Evolutionary conservation across 2,329 filamentous ascomycete genomes (phyloP).

Genomic region (Chrysosporium keratinophilum): DNA sequence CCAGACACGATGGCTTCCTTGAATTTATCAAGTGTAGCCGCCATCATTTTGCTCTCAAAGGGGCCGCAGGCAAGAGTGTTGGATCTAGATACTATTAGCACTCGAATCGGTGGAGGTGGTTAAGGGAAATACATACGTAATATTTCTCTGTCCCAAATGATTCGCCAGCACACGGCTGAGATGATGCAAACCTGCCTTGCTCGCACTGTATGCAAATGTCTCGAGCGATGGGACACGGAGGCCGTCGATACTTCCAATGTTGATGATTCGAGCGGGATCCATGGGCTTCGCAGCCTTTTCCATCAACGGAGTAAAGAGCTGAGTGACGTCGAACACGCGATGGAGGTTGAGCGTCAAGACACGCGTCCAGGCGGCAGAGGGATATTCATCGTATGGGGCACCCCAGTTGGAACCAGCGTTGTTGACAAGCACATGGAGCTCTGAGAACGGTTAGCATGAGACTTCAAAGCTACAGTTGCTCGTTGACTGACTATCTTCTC

Average conservation of each 20-base stretch:
- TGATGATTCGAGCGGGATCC: constrained; percentile 42
- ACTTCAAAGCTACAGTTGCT: constrained; percentile 24
- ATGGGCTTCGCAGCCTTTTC: constrained; percentile 37
- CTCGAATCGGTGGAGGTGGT: not conserved
- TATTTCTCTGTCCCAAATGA: constrained; percentile 43
- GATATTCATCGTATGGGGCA: constrained; percentile 48
- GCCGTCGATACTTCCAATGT: constrained; percentile 46
- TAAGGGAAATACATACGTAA: constrained; percentile 38
- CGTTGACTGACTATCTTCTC: constrained; percentile 51
- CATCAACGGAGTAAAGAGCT: constrained; percentile 40
- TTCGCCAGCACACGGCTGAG: constrained; percentile 43
- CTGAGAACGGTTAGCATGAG: constrained; percentile 37
- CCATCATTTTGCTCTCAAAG: constrained; percentile 47
- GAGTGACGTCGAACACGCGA: constrained; percentile 41
- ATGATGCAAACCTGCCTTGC: constrained; percentile 46
- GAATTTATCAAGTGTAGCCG: constrained; percentile 43
- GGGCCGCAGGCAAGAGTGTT: constrained; percentile 65
- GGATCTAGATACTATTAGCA: constrained; percentile 33
- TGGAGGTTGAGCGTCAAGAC: constrained; percentile 47
- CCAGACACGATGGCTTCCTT: constrained; percentile 42
- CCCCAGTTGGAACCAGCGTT: constrained; percentile 48
- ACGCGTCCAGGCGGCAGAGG: constrained; percentile 48
- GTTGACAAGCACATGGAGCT: constrained; percentile 42
- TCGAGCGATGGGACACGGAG: constrained; percentile 43
- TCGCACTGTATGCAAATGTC: constrained; percentile 45